A percentile compares a stretch with the other conserved stretches of the same genome.
phyloP scores from a whole-genome alignment of 1,284 basidiomycete genomes.

The Wolfiporia cocos region DNA sequence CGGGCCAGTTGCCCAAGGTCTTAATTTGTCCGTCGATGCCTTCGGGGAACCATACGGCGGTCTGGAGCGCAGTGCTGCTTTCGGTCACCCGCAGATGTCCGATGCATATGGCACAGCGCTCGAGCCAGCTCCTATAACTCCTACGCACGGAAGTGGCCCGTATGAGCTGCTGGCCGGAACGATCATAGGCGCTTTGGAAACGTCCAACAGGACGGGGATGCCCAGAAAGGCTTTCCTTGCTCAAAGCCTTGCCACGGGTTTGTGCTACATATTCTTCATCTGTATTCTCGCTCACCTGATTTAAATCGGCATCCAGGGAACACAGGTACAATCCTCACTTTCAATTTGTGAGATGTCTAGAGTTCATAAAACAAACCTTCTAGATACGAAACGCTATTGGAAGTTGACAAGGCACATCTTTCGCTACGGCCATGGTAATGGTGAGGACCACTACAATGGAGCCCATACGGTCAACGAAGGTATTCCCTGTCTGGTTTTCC shows the following conservation, averaged over 20 bases:
- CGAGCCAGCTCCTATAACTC: slow-evolving; percentile 50
- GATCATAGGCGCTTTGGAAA: slow-evolving; percentile 35
- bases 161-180: slow-evolving; percentile 46
- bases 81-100: slow-evolving; percentile 27
- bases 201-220: slow-evolving; percentile 26
- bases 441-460: slow-evolving; percentile 22
- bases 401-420: slow-evolving; percentile 41
- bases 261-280: neutral
- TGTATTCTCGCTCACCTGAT: too few relatives aligned
- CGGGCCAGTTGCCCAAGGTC: slow-evolving; percentile 32
- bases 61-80: slow-evolving; percentile 9
- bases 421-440: slow-evolving; percentile 37
- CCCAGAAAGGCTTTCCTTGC: slow-evolving; percentile 23
- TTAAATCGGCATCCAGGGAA: slow-evolving; percentile 7
- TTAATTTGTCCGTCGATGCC: slow-evolving; percentile 49
- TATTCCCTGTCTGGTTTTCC: too few relatives aligned
- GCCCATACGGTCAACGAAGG: slow-evolving; percentile 57
- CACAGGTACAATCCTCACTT: slow-evolving; percentile 1
- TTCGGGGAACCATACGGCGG: slow-evolving; percentile 32
- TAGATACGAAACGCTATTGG: slow-evolving; percentile 46
- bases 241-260: slow-evolving; percentile 18
- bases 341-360: neutral
- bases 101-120: slow-evolving; percentile 38
- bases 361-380: neutral
- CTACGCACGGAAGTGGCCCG: slow-evolving; percentile 36